Evolutionary conservation across 2,329 filamentous ascomycete species (phyloP).

Genomic region (Phoma sp.): DNA sequence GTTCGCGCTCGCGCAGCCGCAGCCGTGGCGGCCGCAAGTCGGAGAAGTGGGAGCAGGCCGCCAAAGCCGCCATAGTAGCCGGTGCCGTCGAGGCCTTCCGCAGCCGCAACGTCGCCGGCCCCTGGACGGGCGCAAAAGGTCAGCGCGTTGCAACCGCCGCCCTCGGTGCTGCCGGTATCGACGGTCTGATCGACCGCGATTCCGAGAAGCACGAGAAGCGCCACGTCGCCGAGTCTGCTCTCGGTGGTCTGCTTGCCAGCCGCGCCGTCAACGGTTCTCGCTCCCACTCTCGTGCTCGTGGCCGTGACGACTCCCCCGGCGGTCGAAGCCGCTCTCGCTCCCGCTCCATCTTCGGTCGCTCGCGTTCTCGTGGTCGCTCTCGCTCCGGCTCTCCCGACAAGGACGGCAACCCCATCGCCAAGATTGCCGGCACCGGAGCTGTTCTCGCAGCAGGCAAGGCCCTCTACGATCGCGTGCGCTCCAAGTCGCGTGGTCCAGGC

Average conservation of each 20-base stretch:
- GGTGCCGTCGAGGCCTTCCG: constrained; percentile 93
- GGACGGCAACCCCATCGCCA: constrained; percentile 56
- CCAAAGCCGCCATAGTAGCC: constrained; percentile 87
- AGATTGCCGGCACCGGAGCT: constrained; percentile 57
- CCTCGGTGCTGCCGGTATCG: constrained; percentile 81
- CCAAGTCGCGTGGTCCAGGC: constrained; percentile 58
- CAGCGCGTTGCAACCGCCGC: constrained; percentile 91
- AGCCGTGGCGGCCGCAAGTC: constrained; percentile 61
- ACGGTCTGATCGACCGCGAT: constrained; percentile 73
- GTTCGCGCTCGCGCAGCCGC: constrained; percentile 59
- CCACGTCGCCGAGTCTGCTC: constrained; percentile 82
- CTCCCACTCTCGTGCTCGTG: constrained; percentile 61
- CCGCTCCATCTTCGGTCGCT: constrained; percentile 42
- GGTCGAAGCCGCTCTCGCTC: constrained; percentile 71
- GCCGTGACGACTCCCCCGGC: constrained; percentile 50
- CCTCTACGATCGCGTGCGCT: constrained; percentile 62
- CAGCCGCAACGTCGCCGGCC: constrained; percentile 84
- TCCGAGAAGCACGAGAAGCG: constrained; percentile 77
- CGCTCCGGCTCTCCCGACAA: constrained; percentile 55
- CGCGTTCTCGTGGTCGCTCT: constrained; percentile 62
- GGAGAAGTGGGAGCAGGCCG: constrained; percentile 71
- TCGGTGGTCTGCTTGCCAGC: constrained; percentile 87
- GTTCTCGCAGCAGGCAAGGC: constrained; percentile 59
- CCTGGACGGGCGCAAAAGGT: constrained; percentile 90
- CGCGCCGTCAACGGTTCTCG: constrained; percentile 81